Percentiles rank a stretch among this genome's conserved stretches.
These are phyloP conservation scores for Sugiyamaella pinicola DNA, from an alignment of 1,139 yeast species.

Conservation along the genomic window DNA sequence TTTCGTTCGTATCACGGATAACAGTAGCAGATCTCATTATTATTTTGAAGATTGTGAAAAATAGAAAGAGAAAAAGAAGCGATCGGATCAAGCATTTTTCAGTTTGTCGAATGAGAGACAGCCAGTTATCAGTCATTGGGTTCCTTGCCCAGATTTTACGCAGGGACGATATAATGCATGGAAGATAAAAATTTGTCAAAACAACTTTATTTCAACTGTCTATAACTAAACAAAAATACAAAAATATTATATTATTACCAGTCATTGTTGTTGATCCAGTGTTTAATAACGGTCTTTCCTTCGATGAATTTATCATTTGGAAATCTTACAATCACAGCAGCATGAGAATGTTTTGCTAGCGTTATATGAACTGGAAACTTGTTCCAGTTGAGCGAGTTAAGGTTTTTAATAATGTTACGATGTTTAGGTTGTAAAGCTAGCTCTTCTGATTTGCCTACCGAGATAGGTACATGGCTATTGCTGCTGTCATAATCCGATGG, in stretches of 20 bases:
- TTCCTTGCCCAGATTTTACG: neutral
- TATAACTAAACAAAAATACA: neutral
- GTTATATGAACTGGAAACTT: slow-evolving; percentile 73
- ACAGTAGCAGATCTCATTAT: slow-evolving; percentile 50
- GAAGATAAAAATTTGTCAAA: neutral
- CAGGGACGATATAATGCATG: neutral
- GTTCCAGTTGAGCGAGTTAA: slow-evolving; percentile 65
- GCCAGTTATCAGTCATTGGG: slow-evolving; percentile 9
- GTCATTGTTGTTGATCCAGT: slow-evolving; percentile 52
- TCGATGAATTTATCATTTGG: slow-evolving; percentile 56
- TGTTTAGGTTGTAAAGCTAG: slow-evolving; percentile 42
- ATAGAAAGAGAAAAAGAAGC: neutral
- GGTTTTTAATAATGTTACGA: slow-evolving; percentile 53
- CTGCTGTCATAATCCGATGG: slow-evolving; percentile 15
- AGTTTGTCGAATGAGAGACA: slow-evolving; percentile 4
- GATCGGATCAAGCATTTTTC: no score
- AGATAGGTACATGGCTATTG: slow-evolving; percentile 13
- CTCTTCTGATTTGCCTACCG: slow-evolving; percentile 14
- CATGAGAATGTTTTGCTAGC: slow-evolving; percentile 68
- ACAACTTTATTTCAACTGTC: neutral
- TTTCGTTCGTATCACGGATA: slow-evolving; percentile 83
- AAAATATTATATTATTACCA: neutral
- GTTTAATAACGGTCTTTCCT: slow-evolving; percentile 67
- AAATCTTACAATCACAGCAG: slow-evolving; percentile 75
- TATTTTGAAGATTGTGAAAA: neutral